These are phyloP conservation scores for Lignosus rhinocerotis DNA, from an alignment of 1,284 basidiomycete species.

Conservation along the genomic window DNA sequence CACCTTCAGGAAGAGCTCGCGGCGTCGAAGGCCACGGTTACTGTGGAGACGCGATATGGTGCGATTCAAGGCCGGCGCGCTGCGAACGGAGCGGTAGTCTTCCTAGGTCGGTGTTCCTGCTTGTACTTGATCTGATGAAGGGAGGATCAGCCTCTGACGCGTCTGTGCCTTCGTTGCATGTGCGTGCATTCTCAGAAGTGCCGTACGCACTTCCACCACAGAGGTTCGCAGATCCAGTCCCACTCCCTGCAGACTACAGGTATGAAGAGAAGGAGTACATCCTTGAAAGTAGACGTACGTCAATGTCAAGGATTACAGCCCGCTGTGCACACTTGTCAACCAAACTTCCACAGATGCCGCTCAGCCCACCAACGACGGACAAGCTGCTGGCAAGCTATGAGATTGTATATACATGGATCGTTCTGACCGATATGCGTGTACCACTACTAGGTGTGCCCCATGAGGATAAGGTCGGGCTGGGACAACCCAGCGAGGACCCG, in stretches of 20 bases:
- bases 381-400: slow-evolving; percentile 45
- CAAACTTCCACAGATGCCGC: slow-evolving; percentile 44
- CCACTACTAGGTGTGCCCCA: slow-evolving; percentile 40
- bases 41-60: slow-evolving; percentile 56
- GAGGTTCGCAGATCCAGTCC: slow-evolving; percentile 63
- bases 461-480: slow-evolving; percentile 62
- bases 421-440: background rate
- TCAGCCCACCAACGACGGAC: slow-evolving; percentile 66
- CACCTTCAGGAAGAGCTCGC: slow-evolving; percentile 35
- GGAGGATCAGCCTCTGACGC: background rate
- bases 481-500: slow-evolving; percentile 71
- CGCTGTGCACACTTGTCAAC: background rate
- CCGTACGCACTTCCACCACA: slow-evolving; percentile 67
- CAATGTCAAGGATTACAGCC: background rate
- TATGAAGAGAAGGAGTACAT: slow-evolving; percentile 67
- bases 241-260: slow-evolving; percentile 50
- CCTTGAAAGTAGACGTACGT: slow-evolving; percentile 58
- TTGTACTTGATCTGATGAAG: background rate
- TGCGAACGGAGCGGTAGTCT: slow-evolving; percentile 57
- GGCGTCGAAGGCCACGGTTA: slow-evolving; percentile 41
- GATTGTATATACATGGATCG: background rate
- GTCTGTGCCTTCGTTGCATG: background rate
- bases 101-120: slow-evolving; percentile 49
- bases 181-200: slow-evolving; percentile 48
- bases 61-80: slow-evolving; percentile 57